Evolutionary conservation across 2,329 filamentous ascomycete species (phyloP), one percentile per base, ranked within the genome.

Genomic region (Calonectria pteridis): DNA sequence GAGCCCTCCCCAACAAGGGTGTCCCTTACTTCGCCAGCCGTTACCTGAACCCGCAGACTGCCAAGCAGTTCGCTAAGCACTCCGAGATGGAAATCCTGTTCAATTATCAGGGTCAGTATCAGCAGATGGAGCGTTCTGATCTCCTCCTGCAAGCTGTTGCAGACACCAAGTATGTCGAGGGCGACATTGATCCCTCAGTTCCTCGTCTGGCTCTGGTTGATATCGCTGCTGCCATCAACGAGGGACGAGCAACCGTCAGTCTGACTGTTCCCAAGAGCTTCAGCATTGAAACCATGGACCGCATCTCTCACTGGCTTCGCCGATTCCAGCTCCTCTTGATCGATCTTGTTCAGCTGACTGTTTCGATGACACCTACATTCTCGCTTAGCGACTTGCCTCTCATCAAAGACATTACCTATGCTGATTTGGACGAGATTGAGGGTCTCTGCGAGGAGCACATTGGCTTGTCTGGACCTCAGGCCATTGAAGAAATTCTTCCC

Each of bases 401-500:
- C 23, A 18, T 62, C 16, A 62, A 62, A 28, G 55, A 62, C 33
- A 62, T 62, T 28, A 62, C 6, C 18, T 62, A 62, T 11, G 37
- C 55, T n/a, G 55, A 62, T 16, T 18, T 62, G 33, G 55, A 62
- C 13, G 55, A 62, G n/a, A 62, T 62, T 20, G 33, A 62, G 31
- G 23, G n/a, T 40, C 55, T 62, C 16, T 62, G 55, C n/a, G 37
- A 62, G 23, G 55, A 62, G 28, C 55, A 62, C 23, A 40, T 62
- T 40, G 55, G 55, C 11, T 37, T 28, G 26, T 29, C 16, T 18
- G 55, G 55, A 62, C 55, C 55, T 9, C 55, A 77, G 1, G 53
- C 69, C 0, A 75, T 85, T 16, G 79, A 84, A 28, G 79, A 82
- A 40, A 76, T 84, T 1, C 81, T 80, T 16, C 83, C 84, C 2